Evolutionary conservation across 1,284 basidiomycete species (phyloP).

Genomic region (Vanrija pseudolonga): DNA sequence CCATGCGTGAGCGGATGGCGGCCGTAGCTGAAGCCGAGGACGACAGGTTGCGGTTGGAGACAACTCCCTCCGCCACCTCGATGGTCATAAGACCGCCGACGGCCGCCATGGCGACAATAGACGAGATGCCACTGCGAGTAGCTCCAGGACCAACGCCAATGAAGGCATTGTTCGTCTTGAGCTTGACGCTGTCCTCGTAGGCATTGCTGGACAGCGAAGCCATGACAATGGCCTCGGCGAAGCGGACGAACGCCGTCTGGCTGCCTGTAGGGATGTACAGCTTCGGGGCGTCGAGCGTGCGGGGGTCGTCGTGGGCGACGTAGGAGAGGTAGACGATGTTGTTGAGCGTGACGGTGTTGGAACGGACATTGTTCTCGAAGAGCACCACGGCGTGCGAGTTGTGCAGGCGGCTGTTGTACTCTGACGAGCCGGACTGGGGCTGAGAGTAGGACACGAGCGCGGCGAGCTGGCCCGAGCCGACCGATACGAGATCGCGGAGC

Average conservation of each 20-base stretch:
- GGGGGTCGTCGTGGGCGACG: constrained; percentile 42
- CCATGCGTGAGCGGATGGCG: constrained; percentile 53
- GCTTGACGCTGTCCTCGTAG: constrained; percentile 43
- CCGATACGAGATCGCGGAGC: constrained; percentile 35
- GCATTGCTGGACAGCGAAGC: constrained; percentile 32
- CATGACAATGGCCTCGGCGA: constrained; percentile 46
- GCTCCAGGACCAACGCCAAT: constrained; percentile 30
- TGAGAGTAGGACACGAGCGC: constrained; percentile 39
- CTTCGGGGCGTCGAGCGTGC: constrained; percentile 45
- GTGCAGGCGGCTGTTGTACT: constrained; percentile 12
- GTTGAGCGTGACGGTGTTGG: constrained; percentile 24
- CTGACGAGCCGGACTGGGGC: constrained; percentile 19
- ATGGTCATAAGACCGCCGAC: constrained; percentile 41
- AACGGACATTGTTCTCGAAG: constrained; percentile 22
- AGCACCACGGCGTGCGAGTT: constrained; percentile 34
- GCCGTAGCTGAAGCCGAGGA: constrained; percentile 28
- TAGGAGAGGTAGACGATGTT: constrained; percentile 36
- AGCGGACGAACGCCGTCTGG: constrained; percentile 46
- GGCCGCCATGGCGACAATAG: constrained; percentile 37
- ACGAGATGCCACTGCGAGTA: constrained; percentile 10
- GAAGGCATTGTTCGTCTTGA: constrained; percentile 43
- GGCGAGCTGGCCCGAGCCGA: constrained; percentile 32
- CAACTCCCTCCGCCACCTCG: constrained; percentile 26
- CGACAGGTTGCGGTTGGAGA: constrained; percentile 7
- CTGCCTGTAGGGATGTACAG: constrained; percentile 37